phyloP scores from a whole-genome alignment of 2,329 filamentous ascomycete species.

The Ascochyta clinopodiicola region DNA sequence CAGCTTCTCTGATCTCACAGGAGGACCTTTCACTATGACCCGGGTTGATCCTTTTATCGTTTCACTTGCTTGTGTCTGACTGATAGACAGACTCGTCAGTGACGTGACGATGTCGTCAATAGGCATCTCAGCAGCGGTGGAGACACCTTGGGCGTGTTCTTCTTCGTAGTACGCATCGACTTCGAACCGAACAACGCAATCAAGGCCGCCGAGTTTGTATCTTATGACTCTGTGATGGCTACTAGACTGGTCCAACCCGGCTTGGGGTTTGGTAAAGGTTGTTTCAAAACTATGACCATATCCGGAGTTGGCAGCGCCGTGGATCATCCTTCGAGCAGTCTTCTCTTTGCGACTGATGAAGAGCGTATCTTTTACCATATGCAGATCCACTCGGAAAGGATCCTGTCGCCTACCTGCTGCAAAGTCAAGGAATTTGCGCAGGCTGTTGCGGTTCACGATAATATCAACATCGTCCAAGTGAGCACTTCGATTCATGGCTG shows the following conservation, averaged over 20 bases:
- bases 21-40: slow-evolving; percentile 9
- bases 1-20: slow-evolving; percentile 13
- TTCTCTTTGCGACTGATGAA: slow-evolving; percentile 42
- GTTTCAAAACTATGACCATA: slow-evolving; percentile 45
- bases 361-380: slow-evolving; percentile 43
- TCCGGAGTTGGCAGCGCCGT: slow-evolving; percentile 22
- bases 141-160: neutral
- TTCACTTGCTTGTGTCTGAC: no score
- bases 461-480: slow-evolving; percentile 24
- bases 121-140: neutral
- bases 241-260: slow-evolving; percentile 22
- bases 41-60: neutral
- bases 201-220: slow-evolving; percentile 24
- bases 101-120: no score
- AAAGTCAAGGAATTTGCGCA: slow-evolving; percentile 28
- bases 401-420: slow-evolving; percentile 27
- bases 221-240: slow-evolving; percentile 29
- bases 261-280: slow-evolving; percentile 28
- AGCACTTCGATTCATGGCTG: slow-evolving; percentile 20
- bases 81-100: no score
- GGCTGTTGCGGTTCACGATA: slow-evolving; percentile 26
- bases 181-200: slow-evolving; percentile 28
- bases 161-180: slow-evolving; percentile 30
- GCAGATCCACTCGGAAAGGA: slow-evolving; percentile 42
- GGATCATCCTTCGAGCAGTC: slow-evolving; percentile 21